Conservation (phyloP, 2,329 filamentous ascomycete species). For the Fusarium algeriense region DNA sequence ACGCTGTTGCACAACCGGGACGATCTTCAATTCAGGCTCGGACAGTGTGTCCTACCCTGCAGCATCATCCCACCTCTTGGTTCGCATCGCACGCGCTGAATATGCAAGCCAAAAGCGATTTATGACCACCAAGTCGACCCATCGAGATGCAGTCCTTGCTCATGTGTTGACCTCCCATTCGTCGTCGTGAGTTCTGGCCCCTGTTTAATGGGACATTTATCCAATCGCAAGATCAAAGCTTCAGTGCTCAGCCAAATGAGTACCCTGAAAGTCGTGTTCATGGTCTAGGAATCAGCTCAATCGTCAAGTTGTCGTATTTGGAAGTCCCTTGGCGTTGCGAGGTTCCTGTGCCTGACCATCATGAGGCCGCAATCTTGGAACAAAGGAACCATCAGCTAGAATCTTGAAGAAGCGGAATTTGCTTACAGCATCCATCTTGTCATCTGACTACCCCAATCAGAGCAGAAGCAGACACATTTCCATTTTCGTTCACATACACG, state of each 20-base stretch:
- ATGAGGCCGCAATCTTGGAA: constrained; percentile 16
- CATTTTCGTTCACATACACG: constrained; percentile 27
- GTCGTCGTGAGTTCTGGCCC: constrained; percentile 23
- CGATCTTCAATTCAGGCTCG: constrained; percentile 6
- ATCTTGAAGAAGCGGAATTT: not conserved
- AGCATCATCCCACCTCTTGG: constrained; percentile 18
- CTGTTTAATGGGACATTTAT: constrained; percentile 17
- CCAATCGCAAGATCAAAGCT: constrained; percentile 33
- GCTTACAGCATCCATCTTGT: not conserved
- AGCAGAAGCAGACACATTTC: constrained; percentile 17
- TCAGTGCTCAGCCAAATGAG: constrained; percentile 13
- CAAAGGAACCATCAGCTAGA: not conserved
- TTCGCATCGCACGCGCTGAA: constrained; percentile 28
- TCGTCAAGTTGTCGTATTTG: constrained; percentile 15
- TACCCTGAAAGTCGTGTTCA: constrained; percentile 5
- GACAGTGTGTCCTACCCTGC: constrained; percentile 24
- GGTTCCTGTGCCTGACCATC: constrained; percentile 21
- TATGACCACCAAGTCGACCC: constrained; percentile 29
- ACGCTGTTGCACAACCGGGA: constrained; percentile 22
- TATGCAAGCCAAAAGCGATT: constrained; percentile 30
- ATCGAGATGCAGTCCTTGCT: constrained; percentile 39
- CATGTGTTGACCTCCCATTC: constrained; percentile 45
- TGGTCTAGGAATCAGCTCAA: not conserved
- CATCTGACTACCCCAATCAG: not conserved
- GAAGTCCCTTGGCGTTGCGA: constrained; percentile 6